These are phyloP conservation scores for Lichtheimia corymbifera DNA, from an alignment of 371 early-diverging fungal genomes.

Conservation along the genomic window DNA sequence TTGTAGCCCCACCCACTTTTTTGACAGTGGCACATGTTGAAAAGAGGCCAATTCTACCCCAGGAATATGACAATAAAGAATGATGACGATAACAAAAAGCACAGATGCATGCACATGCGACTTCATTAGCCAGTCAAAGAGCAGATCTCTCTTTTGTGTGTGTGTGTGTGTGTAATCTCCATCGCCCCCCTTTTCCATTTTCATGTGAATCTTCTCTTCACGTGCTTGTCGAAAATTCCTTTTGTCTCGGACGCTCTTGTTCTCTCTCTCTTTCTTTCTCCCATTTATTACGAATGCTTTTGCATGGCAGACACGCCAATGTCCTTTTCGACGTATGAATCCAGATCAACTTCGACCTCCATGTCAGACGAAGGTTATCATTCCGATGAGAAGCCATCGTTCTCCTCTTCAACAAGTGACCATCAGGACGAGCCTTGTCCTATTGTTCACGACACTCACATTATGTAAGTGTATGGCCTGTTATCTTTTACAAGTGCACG, in stretches of 20 bases:
- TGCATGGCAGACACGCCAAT: not conserved
- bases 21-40: no score
- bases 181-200: no score
- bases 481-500: not conserved
- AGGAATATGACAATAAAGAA: no score
- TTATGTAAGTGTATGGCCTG: slow-evolving; percentile 28
- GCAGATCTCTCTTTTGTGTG: no score
- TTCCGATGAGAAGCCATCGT: slow-evolving; percentile 40
- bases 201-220: slow-evolving; percentile 1
- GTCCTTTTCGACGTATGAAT: slow-evolving; percentile 15
- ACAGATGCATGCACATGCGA: no score
- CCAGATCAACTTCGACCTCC: slow-evolving; percentile 24
- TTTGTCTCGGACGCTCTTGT: not conserved
- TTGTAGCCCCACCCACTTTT: no score
- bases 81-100: no score
- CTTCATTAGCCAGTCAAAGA: no score
- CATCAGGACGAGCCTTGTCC: slow-evolving; percentile 32
- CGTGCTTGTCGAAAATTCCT: slow-evolving; percentile 4
- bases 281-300: slow-evolving; percentile 15
- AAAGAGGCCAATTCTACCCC: no score
- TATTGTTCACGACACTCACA: slow-evolving; percentile 44
- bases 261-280: slow-evolving; percentile 11
- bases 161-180: no score
- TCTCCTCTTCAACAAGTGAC: slow-evolving; percentile 12
- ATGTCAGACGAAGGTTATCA: slow-evolving; percentile 48